Conservation (phyloP, 2,329 filamentous ascomycete genomes). For the Diaporthe citrichinensis region DNA sequence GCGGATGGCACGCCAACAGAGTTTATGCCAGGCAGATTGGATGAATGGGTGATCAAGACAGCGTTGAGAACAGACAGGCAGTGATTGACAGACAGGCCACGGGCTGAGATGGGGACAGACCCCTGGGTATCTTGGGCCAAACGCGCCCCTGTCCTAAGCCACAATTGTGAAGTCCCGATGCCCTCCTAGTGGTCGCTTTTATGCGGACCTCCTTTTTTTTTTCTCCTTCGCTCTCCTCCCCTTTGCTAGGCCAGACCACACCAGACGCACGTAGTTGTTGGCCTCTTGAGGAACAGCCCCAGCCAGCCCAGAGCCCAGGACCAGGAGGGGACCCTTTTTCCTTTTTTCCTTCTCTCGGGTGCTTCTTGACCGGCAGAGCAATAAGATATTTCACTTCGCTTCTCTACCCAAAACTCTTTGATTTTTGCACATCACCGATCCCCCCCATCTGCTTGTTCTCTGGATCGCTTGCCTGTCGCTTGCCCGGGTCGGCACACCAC, state of each 20-base stretch:
- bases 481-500: slow-evolving; percentile 26
- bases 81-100: background rate
- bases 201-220: slow-evolving; percentile 40
- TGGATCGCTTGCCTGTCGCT: slow-evolving; percentile 14
- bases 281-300: slow-evolving; percentile 32
- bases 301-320: slow-evolving; percentile 23
- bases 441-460: slow-evolving; percentile 17
- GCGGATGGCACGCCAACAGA: background rate
- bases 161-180: slow-evolving; percentile 28
- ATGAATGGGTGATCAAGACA: background rate
- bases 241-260: slow-evolving; percentile 24
- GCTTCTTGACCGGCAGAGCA: slow-evolving; percentile 22
- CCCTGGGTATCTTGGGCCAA: slow-evolving; percentile 6
- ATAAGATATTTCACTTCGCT: slow-evolving; percentile 27
- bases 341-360: slow-evolving; percentile 19
- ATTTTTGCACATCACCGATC: slow-evolving; percentile 29
- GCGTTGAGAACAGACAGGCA: background rate
- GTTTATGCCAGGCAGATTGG: slow-evolving; percentile 31
- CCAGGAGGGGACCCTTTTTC: slow-evolving; percentile 25
- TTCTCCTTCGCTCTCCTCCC: background rate
- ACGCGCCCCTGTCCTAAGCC: slow-evolving; percentile 37
- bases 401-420: slow-evolving; percentile 4
- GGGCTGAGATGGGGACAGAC: slow-evolving; percentile 7
- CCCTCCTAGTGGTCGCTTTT: slow-evolving; percentile 34
- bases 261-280: slow-evolving; percentile 32